Base-by-base conservation (phyloP, 2,329 filamentous ascomycete species). In the Diaporthe sp. region DNA sequence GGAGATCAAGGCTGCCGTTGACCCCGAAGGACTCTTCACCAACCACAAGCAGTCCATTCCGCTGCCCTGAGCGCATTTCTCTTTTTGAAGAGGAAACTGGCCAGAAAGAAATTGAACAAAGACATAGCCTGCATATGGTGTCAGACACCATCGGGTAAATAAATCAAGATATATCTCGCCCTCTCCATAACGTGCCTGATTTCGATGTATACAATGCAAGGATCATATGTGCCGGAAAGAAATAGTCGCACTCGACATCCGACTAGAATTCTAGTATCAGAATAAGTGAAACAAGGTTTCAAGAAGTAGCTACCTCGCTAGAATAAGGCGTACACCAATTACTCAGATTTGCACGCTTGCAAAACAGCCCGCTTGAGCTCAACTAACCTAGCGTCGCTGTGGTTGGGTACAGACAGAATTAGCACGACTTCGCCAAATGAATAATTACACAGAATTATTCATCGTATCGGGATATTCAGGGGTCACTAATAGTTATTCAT, bases 1-100 rank as follows among this genome's bases (percentile, higher is more conserved):
- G 58, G n/a, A 64, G 58, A 64, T 64, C 25, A 64, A 64, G 38
- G 58, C 58, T 64, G 58, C 58, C 1, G 2, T 64, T 45, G 58
- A 64, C 25, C 58, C 58, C 5, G 58, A 64, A 38, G 58, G 58
- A 2, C 38, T 64, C 9, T 64, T 64, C 25, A 30, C 8, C 38
- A 64, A 64, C 38, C 58, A 64, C 58, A 64, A 64, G 58, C 58
- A 64, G 17, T 38, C 58, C 4, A 64, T 64, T 2, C 58, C 58
- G 3, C 58, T 64, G 25, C 58, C 58, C 30, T 64, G 38, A 64
- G 58, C n/a, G 25, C 10, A 28, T 54, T 54, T 25, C 12, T 25
- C 12, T 9, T 54, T 6, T 28, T 8, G 15, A 8, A 33, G 5
- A 19, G 25, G 0, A 55, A 17, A 17, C 25, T 28, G 9, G 25